Evolutionary conservation across 2,329 filamentous ascomycete genomes (phyloP), one percentile per base, ranked within the genome.

Genomic region (Monosporascus sp.): DNA sequence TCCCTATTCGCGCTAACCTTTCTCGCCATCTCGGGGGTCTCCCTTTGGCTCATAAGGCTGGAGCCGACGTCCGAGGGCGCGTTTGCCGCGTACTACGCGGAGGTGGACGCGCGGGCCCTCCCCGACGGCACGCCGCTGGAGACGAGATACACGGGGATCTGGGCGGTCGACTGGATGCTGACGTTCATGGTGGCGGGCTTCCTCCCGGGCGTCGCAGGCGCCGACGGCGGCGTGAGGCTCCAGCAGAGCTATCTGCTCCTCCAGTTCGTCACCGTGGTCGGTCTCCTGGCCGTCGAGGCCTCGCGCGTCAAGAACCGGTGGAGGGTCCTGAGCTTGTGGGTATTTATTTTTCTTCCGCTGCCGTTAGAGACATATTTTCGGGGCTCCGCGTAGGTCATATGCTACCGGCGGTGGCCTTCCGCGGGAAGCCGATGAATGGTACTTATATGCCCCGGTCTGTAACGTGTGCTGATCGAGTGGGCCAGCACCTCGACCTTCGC

Each of bases 191-290:
- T 45, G 6, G 44, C 46, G 15, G 47, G 47, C 4, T 52, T 49
- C 25, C 9, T 49, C 3, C 25, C 46, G 5, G 47, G 37, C 25
- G n/a, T 36, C 9, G 45, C 47, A 6, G 51, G 51, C 8, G 47
- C 38, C 17, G 52, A 51, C 31, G 22, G 15, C 8, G 41, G 27
- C 45, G 24, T 49, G 9, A 36, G 46, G 24, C 52, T 54, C n/a
- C 45, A 49, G 49, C 52, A 54, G 47, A 47, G 45, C 31, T 42
- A 54, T 38, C 51, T 51, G 20, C 46, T 54, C 36, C 45, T 47
- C 46, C 45, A 49, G 38, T 51, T 54, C 47, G 47, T 34, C 39
- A 46, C 24, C 46, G 24, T 54, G 25, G 25, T 54, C 22, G 36
- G 24, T 20, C 36, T 54, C 31, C 36, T 27, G 31, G 49, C 39